Base-by-base conservation (phyloP, 257 asterid species). In the Nicotiana otophora region DNA sequence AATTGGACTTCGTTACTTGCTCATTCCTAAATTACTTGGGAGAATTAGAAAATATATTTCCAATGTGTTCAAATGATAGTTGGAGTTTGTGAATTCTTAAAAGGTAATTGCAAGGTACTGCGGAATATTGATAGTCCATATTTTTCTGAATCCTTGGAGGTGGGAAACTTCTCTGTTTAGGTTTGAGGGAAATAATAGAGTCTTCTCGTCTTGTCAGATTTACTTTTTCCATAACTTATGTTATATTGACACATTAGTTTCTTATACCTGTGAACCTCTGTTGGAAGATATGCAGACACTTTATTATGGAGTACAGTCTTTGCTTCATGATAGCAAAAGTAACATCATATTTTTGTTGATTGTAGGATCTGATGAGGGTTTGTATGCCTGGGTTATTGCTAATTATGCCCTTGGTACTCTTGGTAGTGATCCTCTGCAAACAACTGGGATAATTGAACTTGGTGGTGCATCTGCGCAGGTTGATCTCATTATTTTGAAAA, bases 381-480 rank as follows among this genome's bases (percentile, higher is more conserved):
- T 94, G 69, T 94, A 91, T 88, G 98, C 98, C 42, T 96, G 99
- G 98, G 99, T 93, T 86, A 93, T 94, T 86, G 98, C 99, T 85
- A 96, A 94, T 86, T 92, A 93, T 86, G 98, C 99, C 85, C 97
- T 91, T 80, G 98, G 98, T 78, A 90, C 94, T 77, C 97, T 96
- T 87, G 98, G 98, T 84, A 92, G 90, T 46, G 94, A 93, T 84
- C 98, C 99, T 72, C 84, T 81, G 66, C 91, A 90, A 84, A 94
- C 99, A 79, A 93, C 97, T 78, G 98, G 99, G 46, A 94, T 96
- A 84, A 91, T 96, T 88, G 98, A 96, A 87, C 99, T 96, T 84
- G 99, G 98, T 81, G 99, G 99, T 82, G 98, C 99, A 48, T 96
- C 99, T 83, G 97, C 95, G 79, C 99, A 96, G 99, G 98, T 96